phyloP scores from a whole-genome alignment of 805 yeast species.

The Metschnikowia reukaufii region DNA sequence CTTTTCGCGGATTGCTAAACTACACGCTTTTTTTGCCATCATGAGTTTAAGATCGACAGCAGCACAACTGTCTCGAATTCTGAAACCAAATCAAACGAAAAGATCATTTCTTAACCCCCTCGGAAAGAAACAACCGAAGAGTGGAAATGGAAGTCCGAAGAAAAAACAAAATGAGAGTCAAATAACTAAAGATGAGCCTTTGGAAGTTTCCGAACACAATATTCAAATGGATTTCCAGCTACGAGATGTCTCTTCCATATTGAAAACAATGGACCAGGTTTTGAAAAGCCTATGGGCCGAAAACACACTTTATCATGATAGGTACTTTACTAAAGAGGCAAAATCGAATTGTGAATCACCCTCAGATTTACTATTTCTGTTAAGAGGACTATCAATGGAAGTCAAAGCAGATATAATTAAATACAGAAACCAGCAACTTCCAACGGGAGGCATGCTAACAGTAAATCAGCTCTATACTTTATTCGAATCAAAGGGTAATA shows the following conservation, averaged over 20 bases:
- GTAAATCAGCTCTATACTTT: conserved; percentile 51
- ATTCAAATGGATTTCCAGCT: conserved; percentile 42
- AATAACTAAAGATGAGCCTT: conserved; percentile 10
- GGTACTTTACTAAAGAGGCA: conserved; percentile 21
- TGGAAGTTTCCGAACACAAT: conserved; percentile 33
- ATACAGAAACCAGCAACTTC: conserved; percentile 34
- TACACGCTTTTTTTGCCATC: conserved; percentile 3
- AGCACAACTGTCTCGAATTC: conserved; percentile 38
- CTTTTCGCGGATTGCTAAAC: not conserved
- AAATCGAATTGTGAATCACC: conserved; percentile 11
- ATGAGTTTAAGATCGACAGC: conserved; percentile 36
- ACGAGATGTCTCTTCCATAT: conserved; percentile 28
- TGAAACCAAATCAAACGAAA: conserved; percentile 22
- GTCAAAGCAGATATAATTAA: conserved; percentile 39
- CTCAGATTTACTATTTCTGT: conserved; percentile 34
- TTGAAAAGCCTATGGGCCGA: conserved; percentile 42
- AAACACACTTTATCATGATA: conserved; percentile 26
- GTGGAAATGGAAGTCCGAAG: not conserved
- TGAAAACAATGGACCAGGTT: conserved; percentile 34
- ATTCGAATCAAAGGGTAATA: conserved; percentile 43
- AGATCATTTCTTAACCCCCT: conserved; percentile 28
- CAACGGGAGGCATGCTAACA: conserved; percentile 39
- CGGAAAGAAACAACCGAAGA: conserved; percentile 20
- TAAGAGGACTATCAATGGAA: conserved; percentile 33
- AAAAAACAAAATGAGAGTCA: conserved; percentile 7